Percentiles rank a stretch among this genome's conserved stretches.
Evolutionary conservation across 2,329 filamentous ascomycete genomes (phyloP).

Genomic region (Hymenoscyphus occultus): DNA sequence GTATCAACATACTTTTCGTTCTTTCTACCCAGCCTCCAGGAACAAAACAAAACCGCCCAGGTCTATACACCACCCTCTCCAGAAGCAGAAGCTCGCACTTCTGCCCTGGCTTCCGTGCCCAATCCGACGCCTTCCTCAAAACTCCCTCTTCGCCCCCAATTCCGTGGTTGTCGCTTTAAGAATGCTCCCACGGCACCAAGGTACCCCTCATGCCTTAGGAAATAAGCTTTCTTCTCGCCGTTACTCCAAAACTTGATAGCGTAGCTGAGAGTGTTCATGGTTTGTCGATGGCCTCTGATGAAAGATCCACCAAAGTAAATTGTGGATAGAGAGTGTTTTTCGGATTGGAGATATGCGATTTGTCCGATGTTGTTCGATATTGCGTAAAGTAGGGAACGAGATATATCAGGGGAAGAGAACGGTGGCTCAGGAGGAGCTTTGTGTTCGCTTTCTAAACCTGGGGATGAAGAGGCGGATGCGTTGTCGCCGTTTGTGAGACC

Average conservation of each 20-base stretch:
- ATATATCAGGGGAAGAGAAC: conserved; percentile 83
- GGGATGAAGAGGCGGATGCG: conserved; percentile 10
- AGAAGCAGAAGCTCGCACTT: conserved; percentile 20
- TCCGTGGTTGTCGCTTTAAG: conserved; percentile 81
- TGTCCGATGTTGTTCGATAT: conserved; percentile 98
- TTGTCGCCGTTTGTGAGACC: conserved; percentile 31
- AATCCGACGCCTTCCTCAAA: conserved; percentile 31
- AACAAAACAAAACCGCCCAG: background rate
- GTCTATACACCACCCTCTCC: background rate
- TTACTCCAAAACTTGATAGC: conserved; percentile 98
- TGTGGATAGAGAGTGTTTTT: conserved; percentile 84
- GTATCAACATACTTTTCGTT: background rate
- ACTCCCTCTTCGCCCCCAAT: conserved; percentile 85
- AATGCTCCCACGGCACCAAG: conserved; percentile 93
- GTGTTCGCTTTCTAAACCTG: background rate
- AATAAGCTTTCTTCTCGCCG: conserved; percentile 91
- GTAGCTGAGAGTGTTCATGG: conserved; percentile 95
- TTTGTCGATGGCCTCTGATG: conserved; percentile 93
- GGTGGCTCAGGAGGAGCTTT: conserved; percentile 34
- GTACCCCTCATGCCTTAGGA: conserved; percentile 92
- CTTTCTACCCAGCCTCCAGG: background rate
- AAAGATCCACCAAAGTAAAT: conserved; percentile 99
- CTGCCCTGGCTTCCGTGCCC: conserved; percentile 26
- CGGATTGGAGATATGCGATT: conserved; percentile 94
- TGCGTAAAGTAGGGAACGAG: conserved; percentile 86